Base-by-base conservation (phyloP, 768 basidiomycete genomes). In the Gloeophyllum trabeum region DNA sequence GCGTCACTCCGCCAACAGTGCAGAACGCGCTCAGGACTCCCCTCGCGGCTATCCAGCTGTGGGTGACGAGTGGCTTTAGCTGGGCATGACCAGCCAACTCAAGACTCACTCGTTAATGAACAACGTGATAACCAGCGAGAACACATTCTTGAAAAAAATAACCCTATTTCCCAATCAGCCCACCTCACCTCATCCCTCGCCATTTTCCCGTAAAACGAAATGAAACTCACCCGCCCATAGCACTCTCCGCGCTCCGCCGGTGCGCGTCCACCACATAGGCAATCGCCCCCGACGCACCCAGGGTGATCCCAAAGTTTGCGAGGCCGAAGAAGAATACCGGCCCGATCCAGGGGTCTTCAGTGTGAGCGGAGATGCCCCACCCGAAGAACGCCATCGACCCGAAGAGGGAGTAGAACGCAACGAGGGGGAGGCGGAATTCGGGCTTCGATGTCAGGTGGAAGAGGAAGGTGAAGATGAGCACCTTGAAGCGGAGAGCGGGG, bases 351-450 rank as follows among this genome's bases (percentile, higher is more conserved):
- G 43, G 32, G 12, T 43, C 43, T 14, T 20, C 39, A 14, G 30
- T 13, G 22, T 48, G 19, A 22, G 47, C 47, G 25, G 37, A 39
- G 18, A 48, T 46, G 24, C 46, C 54, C 40, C 44, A 53, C 6
- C 48, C 48, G 20, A 59, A 48, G 25, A 60, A 48, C 14, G 49
- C 50, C 14, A 54, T 43, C 10, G 46, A 41, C 10, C 52, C 54
- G 39, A 57, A 60, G 45, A 60, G 24, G 6, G 47, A 18, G 23
- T 53, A 58, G 36, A 58, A 48, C 34, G 50, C 34, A 14, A 55
- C 50, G 46, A 60, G 56, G 43, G 57, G 40, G 16, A 53, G 35
- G 16, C 42, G 41, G 42, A 51, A 52, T 35, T 54, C 53, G 13
- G 51, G 46, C 34, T 52, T 40, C 37, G 28, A 46, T 32, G 28